Conservation (phyloP, 2,329 filamentous ascomycete genomes). For the Ascosphaera apis region DNA sequence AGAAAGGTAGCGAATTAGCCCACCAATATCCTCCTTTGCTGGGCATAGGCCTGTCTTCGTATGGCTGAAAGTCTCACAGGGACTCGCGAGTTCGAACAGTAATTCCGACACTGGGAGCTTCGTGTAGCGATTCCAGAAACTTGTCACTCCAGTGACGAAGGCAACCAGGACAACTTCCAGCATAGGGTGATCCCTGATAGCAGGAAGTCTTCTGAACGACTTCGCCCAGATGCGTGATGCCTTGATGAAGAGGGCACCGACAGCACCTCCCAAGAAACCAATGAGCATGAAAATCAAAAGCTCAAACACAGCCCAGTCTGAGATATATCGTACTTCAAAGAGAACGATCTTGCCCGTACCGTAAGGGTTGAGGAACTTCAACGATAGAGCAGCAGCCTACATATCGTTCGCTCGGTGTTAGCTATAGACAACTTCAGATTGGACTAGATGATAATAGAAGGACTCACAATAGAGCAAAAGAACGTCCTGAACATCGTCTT, state of each 20-base stretch:
- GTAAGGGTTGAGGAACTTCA: constrained; percentile 92
- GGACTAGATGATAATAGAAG: background rate
- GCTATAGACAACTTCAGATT: background rate
- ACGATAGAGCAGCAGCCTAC: constrained; percentile 49
- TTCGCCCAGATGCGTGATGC: constrained; percentile 76
- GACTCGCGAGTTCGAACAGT: constrained; percentile 70
- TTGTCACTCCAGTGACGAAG: constrained; percentile 56
- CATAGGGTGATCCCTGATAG: constrained; percentile 65
- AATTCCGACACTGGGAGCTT: constrained; percentile 78
- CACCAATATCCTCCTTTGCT: constrained; percentile 49
- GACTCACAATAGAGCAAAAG: constrained; percentile 73
- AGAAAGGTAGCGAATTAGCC: constrained; percentile 46
- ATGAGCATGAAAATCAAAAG: constrained; percentile 65
- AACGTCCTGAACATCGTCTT: constrained; percentile 96
- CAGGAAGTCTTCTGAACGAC: constrained; percentile 55
- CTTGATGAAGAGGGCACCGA: constrained; percentile 90
- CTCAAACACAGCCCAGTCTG: constrained; percentile 90
- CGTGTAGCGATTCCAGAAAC: constrained; percentile 85
- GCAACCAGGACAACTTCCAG: constrained; percentile 78
- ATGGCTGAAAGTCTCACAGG: constrained; percentile 49
- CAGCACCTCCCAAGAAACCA: constrained; percentile 60
- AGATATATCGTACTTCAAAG: constrained; percentile 76
- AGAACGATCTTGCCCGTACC: constrained; percentile 91
- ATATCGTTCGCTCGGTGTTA: constrained; percentile 7
- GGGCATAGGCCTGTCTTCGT: constrained; percentile 63